Percentiles rank a stretch among this genome's conserved stretches.
Conservation (phyloP, 805 yeast species). For the Wickerhamomyces chaumierensis region DNA sequence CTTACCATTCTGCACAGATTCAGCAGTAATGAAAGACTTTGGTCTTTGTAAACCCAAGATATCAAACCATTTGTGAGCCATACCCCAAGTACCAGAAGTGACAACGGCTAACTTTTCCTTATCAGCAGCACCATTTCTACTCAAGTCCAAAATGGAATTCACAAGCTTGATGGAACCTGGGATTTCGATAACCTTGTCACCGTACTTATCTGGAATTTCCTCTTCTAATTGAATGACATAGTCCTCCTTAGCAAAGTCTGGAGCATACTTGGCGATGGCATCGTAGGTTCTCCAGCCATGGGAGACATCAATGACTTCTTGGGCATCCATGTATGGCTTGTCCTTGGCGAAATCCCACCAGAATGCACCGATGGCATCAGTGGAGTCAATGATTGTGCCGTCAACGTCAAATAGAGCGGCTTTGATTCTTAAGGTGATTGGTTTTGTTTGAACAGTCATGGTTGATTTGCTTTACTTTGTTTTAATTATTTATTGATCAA, state of each 20-base stretch:
- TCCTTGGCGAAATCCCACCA: conserved; percentile 66
- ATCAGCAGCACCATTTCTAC: conserved; percentile 20
- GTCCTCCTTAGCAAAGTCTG: conserved; percentile 55
- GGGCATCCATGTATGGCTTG: conserved; percentile 59
- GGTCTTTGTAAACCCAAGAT: conserved; percentile 53
- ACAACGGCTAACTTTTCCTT: conserved; percentile 73
- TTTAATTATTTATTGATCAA: no score
- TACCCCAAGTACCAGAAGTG: conserved; percentile 67
- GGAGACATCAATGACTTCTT: conserved; percentile 58
- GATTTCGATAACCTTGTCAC: conserved; percentile 60
- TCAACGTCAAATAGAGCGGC: conserved; percentile 70
- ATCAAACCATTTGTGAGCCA: conserved; percentile 73
- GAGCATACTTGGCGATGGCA: conserved; percentile 59
- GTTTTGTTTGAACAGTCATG: conserved; percentile 1
- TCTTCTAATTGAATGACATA: conserved; percentile 60
- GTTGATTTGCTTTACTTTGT: background rate
- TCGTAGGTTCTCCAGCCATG: conserved; percentile 82
- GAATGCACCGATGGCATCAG: conserved; percentile 68
- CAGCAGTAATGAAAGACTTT: conserved; percentile 69
- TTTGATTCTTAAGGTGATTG: conserved; percentile 22
- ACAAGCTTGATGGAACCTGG: conserved; percentile 65
- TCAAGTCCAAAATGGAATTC: conserved; percentile 23
- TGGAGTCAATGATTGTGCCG: conserved; percentile 76
- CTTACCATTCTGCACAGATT: conserved; percentile 68
- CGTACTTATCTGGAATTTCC: conserved; percentile 59